Evolutionary conservation across 257 asterid species (phyloP).

Genomic region (Anisodus tanguticus): DNA sequence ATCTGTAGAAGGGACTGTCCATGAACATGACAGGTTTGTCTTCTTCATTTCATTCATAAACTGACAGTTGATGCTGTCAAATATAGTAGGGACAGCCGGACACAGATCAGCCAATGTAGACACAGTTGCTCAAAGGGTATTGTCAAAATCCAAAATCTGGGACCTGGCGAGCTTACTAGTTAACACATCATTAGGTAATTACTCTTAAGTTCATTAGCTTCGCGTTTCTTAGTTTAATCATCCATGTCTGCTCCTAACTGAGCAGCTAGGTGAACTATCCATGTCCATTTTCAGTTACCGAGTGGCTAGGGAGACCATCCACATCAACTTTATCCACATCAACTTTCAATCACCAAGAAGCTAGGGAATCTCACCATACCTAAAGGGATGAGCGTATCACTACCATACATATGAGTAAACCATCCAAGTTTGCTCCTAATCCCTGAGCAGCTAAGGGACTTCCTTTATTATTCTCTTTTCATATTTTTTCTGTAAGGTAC

Average conservation of each 20-base stretch:
- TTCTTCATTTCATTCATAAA: neutral
- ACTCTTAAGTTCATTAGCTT: neutral
- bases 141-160: neutral
- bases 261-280: slow-evolving; percentile 11
- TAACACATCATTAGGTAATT: neutral
- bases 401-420: neutral
- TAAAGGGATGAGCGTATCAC: neutral
- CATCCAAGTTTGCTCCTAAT: neutral
- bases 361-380: neutral
- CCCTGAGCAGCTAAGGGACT: neutral
- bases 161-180: neutral
- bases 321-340: neutral
- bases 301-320: neutral
- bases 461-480: neutral
- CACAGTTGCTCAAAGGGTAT: neutral
- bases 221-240: neutral
- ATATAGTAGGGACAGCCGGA: neutral
- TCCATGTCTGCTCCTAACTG: neutral
- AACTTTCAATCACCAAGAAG: neutral
- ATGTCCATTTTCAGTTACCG: neutral
- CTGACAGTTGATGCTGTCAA: neutral
- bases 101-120: neutral
- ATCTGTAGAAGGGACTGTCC: neutral
- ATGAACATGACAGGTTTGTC: neutral
- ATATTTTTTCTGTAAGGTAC: neutral